Percentiles rank a stretch among this genome's conserved stretches.
These are phyloP conservation scores for Lentinula lateritia DNA, from an alignment of 768 basidiomycete species.

Conservation along the genomic window DNA sequence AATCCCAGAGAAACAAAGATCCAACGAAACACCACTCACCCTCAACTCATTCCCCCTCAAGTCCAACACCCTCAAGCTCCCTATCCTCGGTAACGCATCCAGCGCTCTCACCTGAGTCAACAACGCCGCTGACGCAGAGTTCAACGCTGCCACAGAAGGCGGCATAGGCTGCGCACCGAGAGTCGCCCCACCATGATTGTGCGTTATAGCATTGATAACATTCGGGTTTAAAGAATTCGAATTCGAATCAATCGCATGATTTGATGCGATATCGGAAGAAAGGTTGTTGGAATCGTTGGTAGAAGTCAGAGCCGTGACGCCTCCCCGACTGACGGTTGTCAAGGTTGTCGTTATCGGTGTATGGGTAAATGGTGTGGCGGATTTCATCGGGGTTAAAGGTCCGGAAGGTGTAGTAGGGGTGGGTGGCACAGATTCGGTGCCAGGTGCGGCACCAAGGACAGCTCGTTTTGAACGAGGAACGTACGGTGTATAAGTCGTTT, in stretches of 20 bases:
- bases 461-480: conserved; percentile 61
- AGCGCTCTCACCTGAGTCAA: conserved; percentile 87
- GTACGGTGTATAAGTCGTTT: conserved; percentile 82
- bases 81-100: conserved; percentile 80
- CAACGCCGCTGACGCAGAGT: conserved; percentile 63
- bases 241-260: too few species aligned
- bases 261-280: background rate
- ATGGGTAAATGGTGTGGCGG: too few species aligned
- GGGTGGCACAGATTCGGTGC: conserved; percentile 24
- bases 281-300: too few species aligned
- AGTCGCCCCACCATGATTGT: background rate
- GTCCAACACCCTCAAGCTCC: conserved; percentile 84
- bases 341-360: background rate
- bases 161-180: background rate
- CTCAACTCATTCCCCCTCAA: conserved; percentile 88
- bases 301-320: background rate
- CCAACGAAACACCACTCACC: conserved; percentile 28
- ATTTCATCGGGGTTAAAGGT: too few species aligned
- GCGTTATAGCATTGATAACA: background rate
- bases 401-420: conserved; percentile 13
- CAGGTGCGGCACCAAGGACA: conserved; percentile 9
- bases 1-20: background rate
- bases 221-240: background rate
- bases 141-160: background rate
- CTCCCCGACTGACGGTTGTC: background rate